Conservation (phyloP, 306 rosid species). For the Quercus variabilis region DNA sequence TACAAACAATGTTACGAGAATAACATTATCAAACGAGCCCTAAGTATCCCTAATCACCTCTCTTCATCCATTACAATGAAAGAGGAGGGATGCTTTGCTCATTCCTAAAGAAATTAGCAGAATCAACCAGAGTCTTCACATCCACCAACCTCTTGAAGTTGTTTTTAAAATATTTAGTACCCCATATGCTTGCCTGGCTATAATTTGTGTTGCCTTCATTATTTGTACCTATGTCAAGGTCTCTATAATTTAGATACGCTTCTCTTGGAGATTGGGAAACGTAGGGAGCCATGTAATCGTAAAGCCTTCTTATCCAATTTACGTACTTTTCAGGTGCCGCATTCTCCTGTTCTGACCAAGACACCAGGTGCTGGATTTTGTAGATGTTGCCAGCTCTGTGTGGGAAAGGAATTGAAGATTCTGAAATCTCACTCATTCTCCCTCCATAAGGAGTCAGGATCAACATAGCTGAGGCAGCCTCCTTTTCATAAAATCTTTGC, state of each 20-base stretch:
- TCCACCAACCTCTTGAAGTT: slow-evolving; percentile 40
- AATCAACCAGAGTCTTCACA: slow-evolving; percentile 41
- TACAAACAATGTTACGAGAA: too few species aligned
- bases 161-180: slow-evolving; percentile 38
- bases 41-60: too few species aligned
- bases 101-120: slow-evolving; percentile 37
- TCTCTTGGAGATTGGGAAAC: slow-evolving; percentile 52
- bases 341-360: slow-evolving; percentile 35
- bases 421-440: slow-evolving; percentile 45
- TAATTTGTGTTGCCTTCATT: slow-evolving; percentile 22
- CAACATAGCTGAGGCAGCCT: slow-evolving; percentile 17
- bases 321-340: slow-evolving; percentile 28
- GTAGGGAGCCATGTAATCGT: slow-evolving; percentile 37
- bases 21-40: too few species aligned
- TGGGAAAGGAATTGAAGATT: slow-evolving; percentile 46
- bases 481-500: slow-evolving; percentile 41
- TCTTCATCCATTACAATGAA: too few species aligned
- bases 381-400: slow-evolving; percentile 49
- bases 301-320: slow-evolving; percentile 36
- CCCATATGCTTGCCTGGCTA: slow-evolving; percentile 40
- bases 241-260: slow-evolving; percentile 59
- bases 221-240: slow-evolving; percentile 49
- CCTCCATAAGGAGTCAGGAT: slow-evolving; percentile 60
- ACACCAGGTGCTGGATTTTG: slow-evolving; percentile 46
- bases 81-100: slow-evolving; percentile 46